These are phyloP conservation scores for Colletotrichum sp. DNA, from an alignment of 2,329 filamentous ascomycete species.

Conservation along the genomic window DNA sequence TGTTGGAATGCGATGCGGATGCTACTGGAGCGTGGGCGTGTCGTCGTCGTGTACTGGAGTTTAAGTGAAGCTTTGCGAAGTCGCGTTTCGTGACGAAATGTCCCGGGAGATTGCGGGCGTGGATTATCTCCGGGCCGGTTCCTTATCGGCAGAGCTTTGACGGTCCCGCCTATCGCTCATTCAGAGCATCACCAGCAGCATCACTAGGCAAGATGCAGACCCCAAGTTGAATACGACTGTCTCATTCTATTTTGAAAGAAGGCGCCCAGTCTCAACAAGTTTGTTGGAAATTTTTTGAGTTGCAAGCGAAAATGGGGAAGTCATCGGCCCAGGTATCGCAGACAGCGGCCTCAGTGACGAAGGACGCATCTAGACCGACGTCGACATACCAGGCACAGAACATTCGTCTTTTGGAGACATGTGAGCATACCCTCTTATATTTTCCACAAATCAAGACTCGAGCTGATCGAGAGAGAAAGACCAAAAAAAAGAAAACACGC, in stretches of 20 bases:
- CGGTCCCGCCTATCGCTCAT: not conserved
- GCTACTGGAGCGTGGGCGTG: constrained; percentile 1
- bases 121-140: constrained; percentile 18
- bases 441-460: not conserved
- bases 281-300: not conserved
- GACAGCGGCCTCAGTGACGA: not conserved
- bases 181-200: not conserved
- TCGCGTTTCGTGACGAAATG: constrained; percentile 18
- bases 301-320: not conserved
- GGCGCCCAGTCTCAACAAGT: not conserved
- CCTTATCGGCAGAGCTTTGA: not conserved
- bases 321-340: not conserved
- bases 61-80: constrained; percentile 2
- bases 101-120: constrained; percentile 19
- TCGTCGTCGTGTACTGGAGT: not conserved
- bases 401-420: not conserved
- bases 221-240: not conserved
- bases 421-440: not conserved
- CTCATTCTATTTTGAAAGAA: not conserved
- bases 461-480: not conserved
- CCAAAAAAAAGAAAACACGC: not conserved
- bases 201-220: not conserved
- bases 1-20: not conserved
- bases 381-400: not conserved
- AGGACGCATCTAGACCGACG: not conserved